These are phyloP conservation scores for Cornus suecica DNA, from an alignment of 148 eudicot species.

Conservation along the genomic window DNA sequence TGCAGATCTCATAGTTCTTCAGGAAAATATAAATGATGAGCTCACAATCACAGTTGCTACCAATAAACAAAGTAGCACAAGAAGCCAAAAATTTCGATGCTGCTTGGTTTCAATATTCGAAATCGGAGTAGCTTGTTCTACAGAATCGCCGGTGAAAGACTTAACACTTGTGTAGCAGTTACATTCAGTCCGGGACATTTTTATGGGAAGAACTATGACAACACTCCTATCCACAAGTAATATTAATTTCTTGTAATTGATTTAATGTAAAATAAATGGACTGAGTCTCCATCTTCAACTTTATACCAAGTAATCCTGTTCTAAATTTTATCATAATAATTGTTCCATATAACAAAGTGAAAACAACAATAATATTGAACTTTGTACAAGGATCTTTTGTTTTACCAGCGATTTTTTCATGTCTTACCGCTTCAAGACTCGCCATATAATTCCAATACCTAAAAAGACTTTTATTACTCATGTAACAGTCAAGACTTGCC, in stretches of 20 bases:
- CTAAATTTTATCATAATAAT: too few relatives aligned
- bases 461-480: too few relatives aligned
- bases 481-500: too few relatives aligned
- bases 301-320: not conserved
- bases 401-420: too few relatives aligned
- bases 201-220: not conserved
- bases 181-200: not conserved
- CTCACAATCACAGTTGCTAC: not conserved
- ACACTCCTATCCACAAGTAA: not conserved
- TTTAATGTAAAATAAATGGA: not conserved
- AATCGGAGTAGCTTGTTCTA: not conserved
- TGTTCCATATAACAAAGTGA: too few relatives aligned
- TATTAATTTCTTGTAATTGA: too few relatives aligned
- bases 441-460: too few relatives aligned
- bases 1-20: not conserved
- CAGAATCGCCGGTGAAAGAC: conserved; percentile 2
- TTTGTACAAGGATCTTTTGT: too few relatives aligned
- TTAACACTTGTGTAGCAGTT: not conserved
- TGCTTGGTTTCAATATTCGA: conserved; percentile 4
- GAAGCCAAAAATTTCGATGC: not conserved
- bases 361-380: too few relatives aligned
- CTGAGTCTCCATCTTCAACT: not conserved
- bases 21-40: not conserved
- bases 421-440: too few relatives aligned
- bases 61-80: not conserved